These are phyloP conservation scores for Volutella citrinella DNA, from an alignment of 2,329 filamentous ascomycete species.

Conservation along the genomic window DNA sequence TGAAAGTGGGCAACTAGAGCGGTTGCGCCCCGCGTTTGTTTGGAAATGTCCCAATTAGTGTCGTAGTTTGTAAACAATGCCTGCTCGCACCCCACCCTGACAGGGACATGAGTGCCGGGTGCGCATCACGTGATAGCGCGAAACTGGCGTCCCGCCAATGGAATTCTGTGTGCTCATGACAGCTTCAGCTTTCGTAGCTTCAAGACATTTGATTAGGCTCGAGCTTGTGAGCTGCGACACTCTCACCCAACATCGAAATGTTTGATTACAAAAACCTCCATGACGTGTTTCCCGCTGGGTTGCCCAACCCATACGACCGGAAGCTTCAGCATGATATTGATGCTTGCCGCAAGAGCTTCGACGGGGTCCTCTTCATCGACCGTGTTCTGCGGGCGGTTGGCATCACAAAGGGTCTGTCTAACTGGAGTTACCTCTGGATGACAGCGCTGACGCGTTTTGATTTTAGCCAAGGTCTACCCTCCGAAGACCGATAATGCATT, in stretches of 20 bases:
- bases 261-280: conserved; percentile 66
- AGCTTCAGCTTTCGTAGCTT: conserved; percentile 12
- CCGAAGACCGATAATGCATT: conserved; percentile 67
- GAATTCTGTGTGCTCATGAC: conserved; percentile 20
- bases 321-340: conserved; percentile 62
- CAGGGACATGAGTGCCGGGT: background rate
- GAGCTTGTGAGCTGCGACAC: too few species aligned
- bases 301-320: conserved; percentile 60
- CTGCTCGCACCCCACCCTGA: conserved; percentile 2
- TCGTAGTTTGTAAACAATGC: conserved; percentile 41
- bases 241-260: too few species aligned
- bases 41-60: conserved; percentile 37
- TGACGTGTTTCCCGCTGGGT: conserved; percentile 61
- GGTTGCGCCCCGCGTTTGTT: conserved; percentile 35
- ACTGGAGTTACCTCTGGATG: fast-evolving
- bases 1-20: too few species aligned
- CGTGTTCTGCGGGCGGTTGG: conserved; percentile 69
- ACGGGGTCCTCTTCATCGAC: conserved; percentile 75
- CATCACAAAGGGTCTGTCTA: conserved; percentile 62
- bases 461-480: conserved; percentile 66
- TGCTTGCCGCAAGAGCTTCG: conserved; percentile 62
- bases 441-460: background rate
- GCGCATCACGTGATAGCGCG: background rate
- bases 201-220: conserved; percentile 10
- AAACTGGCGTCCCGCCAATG: too few species aligned